These are phyloP conservation scores for Whalleya microplaca DNA, from an alignment of 2,329 filamentous ascomycete genomes.

Conservation along the genomic window DNA sequence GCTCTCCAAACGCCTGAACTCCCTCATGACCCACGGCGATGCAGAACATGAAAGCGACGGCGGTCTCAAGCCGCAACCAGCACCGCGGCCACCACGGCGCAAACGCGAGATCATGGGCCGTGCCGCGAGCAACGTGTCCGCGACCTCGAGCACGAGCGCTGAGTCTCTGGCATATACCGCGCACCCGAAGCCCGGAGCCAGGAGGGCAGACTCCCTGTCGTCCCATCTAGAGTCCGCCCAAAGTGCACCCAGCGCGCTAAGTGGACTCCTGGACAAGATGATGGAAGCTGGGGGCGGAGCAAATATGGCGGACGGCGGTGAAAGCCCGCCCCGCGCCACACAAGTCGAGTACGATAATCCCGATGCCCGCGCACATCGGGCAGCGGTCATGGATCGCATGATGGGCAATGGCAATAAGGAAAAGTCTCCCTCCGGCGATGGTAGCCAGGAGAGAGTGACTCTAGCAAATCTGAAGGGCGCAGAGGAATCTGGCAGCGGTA, in stretches of 20 bases:
- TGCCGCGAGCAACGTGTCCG: constrained; percentile 61
- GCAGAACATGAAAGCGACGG: constrained; percentile 12
- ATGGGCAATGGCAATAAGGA: background rate
- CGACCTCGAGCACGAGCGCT: constrained; percentile 50
- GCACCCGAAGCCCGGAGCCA: constrained; percentile 6
- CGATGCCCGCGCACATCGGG: constrained; percentile 45
- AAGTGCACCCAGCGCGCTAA: constrained; percentile 8
- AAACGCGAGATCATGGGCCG: constrained; percentile 60
- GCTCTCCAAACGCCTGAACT: constrained; percentile 33
- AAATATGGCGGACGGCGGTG: constrained; percentile 3
- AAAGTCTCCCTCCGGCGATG: background rate
- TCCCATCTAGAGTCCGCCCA: constrained; percentile 20
- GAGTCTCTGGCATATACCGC: constrained; percentile 39
- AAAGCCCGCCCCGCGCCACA: constrained; percentile 47
- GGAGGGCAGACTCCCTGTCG: constrained; percentile 11
- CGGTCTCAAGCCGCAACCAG: constrained; percentile 20
- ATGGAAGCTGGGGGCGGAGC: constrained; percentile 10
- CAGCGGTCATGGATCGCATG: constrained; percentile 32
- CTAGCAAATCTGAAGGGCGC: constrained; percentile 5
- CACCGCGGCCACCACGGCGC: constrained; percentile 33
- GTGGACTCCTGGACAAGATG: constrained; percentile 24
- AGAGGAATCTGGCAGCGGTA: background rate
- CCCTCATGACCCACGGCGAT: constrained; percentile 24
- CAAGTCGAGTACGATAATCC: constrained; percentile 60
- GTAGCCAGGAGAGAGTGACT: constrained; percentile 9